A percentile compares a stretch with the other conserved stretches of the same genome.
Evolutionary conservation across 2,329 filamentous ascomycete genomes (phyloP).

Genomic region (Fusarium phyllophilum): DNA sequence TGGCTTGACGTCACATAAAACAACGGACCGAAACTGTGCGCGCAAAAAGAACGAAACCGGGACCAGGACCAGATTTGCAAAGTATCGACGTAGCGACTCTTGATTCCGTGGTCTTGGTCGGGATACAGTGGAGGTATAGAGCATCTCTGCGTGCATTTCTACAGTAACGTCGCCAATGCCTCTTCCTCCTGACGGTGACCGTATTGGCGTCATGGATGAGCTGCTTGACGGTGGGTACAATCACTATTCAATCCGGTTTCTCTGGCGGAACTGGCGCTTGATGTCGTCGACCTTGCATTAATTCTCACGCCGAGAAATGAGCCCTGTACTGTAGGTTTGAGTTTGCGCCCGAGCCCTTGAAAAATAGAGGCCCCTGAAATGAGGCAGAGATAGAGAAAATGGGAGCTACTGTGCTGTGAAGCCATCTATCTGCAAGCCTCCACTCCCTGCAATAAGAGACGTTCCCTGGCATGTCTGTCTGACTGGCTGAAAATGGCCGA

Average conservation of each 20-base stretch:
- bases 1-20: conserved; percentile 46
- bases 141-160: conserved; percentile 23
- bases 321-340: background rate
- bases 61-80: conserved; percentile 15
- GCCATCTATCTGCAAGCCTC: conserved; percentile 5
- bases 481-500: conserved; percentile 29
- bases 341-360: conserved; percentile 3
- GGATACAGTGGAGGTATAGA: conserved; percentile 4
- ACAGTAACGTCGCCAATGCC: conserved; percentile 26
- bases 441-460: background rate
- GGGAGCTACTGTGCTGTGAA: background rate
- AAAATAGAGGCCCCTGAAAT: background rate
- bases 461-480: conserved; percentile 7
- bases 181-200: conserved; percentile 33
- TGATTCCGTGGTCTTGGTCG: conserved; percentile 13
- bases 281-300: conserved; percentile 30
- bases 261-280: conserved; percentile 22
- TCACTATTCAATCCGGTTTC: conserved; percentile 23
- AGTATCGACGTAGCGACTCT: conserved; percentile 20
- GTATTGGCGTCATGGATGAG: conserved; percentile 34
- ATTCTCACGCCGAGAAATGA: conserved; percentile 15
- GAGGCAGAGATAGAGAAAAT: background rate
- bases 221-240: conserved; percentile 31
- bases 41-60: conserved; percentile 14
- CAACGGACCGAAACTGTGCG: conserved; percentile 37